Evolutionary conservation across 352 stramenopile species (phyloP).

Genomic region (Blastocystis sp.): DNA sequence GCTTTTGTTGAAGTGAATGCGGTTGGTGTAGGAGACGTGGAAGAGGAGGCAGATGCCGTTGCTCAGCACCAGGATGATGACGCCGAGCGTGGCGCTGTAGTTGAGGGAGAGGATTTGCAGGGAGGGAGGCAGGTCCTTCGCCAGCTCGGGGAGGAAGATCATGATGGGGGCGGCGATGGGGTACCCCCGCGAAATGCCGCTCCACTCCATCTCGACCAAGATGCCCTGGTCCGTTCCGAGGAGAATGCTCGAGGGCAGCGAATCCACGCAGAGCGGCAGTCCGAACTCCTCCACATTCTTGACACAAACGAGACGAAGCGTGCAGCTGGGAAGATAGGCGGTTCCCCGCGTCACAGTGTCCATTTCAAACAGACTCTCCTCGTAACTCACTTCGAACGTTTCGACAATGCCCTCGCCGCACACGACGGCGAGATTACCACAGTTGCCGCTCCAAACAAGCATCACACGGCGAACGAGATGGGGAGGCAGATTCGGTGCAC

Average conservation of each 20-base stretch:
- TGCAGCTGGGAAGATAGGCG: slow-evolving; percentile 26
- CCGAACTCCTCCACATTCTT: slow-evolving; percentile 43
- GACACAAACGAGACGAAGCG: not conserved
- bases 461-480: slow-evolving; percentile 21
- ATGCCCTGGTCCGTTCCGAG: slow-evolving; percentile 39
- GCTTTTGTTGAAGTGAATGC: slow-evolving; percentile 27
- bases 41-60: slow-evolving; percentile 27
- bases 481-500: not conserved
- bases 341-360: not conserved
- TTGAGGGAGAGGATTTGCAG: slow-evolving; percentile 26
- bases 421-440: slow-evolving; percentile 20
- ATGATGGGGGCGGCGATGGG: slow-evolving; percentile 57
- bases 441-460: slow-evolving; percentile 30
- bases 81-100: not conserved
- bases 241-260: not conserved
- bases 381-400: slow-evolving; percentile 24
- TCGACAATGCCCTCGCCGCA: slow-evolving; percentile 51
- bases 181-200: slow-evolving; percentile 30
- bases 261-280: slow-evolving; percentile 18
- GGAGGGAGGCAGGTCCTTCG: not conserved
- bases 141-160: slow-evolving; percentile 48
- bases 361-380: slow-evolving; percentile 20
- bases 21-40: slow-evolving; percentile 33
- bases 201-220: slow-evolving; percentile 56
- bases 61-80: slow-evolving; percentile 22